A percentile compares a stretch with the other conserved stretches of the same genome.
These are phyloP conservation scores for Leishmania braziliensis DNA, from an alignment of 208 protist species.

Conservation along the genomic window DNA sequence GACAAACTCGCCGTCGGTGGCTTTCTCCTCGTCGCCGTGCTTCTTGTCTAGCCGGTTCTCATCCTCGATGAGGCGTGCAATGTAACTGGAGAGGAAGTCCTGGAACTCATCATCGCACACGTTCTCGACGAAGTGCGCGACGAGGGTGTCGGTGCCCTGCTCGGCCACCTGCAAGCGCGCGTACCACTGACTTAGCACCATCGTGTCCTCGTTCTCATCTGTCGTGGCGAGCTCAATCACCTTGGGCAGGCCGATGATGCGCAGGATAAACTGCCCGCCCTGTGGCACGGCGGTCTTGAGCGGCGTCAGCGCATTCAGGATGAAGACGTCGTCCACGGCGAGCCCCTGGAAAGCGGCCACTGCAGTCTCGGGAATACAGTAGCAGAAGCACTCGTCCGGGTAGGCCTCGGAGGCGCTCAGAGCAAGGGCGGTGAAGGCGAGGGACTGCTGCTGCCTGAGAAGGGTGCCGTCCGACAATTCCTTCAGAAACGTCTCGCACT, in stretches of 20 bases:
- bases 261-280: conserved; percentile 38
- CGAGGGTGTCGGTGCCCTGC: conserved; percentile 40
- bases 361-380: conserved; percentile 33
- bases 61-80: conserved; percentile 51
- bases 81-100: conserved; percentile 45
- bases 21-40: conserved; percentile 11
- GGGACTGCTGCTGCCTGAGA: conserved; percentile 38
- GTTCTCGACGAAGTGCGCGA: conserved; percentile 59
- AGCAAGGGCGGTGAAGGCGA: conserved; percentile 70
- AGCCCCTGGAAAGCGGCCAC: conserved; percentile 24
- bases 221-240: conserved; percentile 68
- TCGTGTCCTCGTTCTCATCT: conserved; percentile 43
- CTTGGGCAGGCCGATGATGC: conserved; percentile 68
- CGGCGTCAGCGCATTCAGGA: conserved; percentile 55
- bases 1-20: conserved; percentile 17
- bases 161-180: conserved; percentile 51
- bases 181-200: conserved; percentile 76
- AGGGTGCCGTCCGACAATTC: conserved; percentile 51
- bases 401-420: conserved; percentile 63
- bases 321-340: conserved; percentile 42
- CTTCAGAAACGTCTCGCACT: conserved; percentile 29
- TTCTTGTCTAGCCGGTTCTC: conserved; percentile 59
- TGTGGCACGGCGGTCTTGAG: conserved; percentile 32
- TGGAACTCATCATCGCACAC: conserved; percentile 54
- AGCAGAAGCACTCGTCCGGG: conserved; percentile 65